These are phyloP conservation scores for Amylostereum areolatum DNA, from an alignment of 1,284 basidiomycete genomes.

Conservation along the genomic window DNA sequence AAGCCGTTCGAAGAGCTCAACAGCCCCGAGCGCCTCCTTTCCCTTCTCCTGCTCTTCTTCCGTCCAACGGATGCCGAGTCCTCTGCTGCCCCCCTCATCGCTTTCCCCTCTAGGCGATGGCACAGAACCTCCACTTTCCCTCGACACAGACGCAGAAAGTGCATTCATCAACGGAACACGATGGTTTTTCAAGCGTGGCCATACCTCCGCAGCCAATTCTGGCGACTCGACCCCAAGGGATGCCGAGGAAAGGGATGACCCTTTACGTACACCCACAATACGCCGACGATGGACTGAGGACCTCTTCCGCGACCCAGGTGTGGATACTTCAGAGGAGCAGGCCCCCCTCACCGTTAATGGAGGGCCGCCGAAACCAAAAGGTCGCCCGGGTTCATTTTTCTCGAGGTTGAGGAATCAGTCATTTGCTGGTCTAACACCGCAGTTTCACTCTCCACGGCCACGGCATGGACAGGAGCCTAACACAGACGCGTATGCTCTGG, in stretches of 20 bases:
- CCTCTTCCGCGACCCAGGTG: conserved; percentile 26
- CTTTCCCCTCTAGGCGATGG: conserved; percentile 22
- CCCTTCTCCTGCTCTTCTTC: conserved; percentile 17
- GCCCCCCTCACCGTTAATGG: conserved; percentile 9
- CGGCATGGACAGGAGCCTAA: conserved; percentile 12
- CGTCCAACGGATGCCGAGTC: conserved; percentile 18
- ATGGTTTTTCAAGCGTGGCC: conserved; percentile 37
- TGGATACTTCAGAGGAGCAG: conserved; percentile 8
- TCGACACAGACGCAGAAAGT: conserved; percentile 49
- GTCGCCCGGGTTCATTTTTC: not conserved
- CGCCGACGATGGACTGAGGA: conserved; percentile 43
- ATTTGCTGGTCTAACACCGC: not conserved
- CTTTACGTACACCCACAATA: conserved; percentile 32
- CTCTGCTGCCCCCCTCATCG: conserved; percentile 5
- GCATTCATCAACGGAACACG: conserved; percentile 35
- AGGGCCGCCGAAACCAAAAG: too few species aligned
- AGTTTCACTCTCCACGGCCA: conserved; percentile 16
- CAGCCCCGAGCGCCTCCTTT: conserved; percentile 22
- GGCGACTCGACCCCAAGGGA: conserved; percentile 21
- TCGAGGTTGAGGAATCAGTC: not conserved
- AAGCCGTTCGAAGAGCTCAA: conserved; percentile 56
- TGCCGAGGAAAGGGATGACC: conserved; percentile 25
- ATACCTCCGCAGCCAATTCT: conserved; percentile 18
- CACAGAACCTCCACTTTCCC: conserved; percentile 45
- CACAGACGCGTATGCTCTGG: conserved; percentile 11